Percentiles rank a stretch among this genome's conserved stretches.
phyloP scores from a whole-genome alignment of 2,329 filamentous ascomycete genomes.

The Zelopaecilomyces penicillatus region DNA sequence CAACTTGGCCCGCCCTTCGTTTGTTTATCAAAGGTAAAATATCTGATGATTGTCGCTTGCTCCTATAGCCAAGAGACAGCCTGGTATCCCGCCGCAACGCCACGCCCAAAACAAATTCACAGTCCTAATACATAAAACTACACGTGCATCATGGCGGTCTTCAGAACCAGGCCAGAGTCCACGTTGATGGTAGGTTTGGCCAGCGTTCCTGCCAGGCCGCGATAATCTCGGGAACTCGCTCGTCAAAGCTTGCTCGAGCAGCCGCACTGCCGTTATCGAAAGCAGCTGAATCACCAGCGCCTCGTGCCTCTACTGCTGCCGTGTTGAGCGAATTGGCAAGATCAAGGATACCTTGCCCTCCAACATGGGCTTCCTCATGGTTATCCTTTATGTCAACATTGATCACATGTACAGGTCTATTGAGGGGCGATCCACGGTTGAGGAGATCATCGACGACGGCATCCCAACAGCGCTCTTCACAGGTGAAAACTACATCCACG shows the following conservation, averaged over 20 bases:
- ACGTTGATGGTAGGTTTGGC: constrained; percentile 83
- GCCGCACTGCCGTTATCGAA: constrained; percentile 64
- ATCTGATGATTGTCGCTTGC: too few relatives aligned
- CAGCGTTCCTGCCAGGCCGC: constrained; percentile 91
- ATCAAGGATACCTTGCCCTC: constrained; percentile 85
- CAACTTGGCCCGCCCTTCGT: too few relatives aligned
- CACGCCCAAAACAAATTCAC: too few relatives aligned
- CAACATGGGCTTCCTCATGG: constrained; percentile 88
- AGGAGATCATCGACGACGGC: constrained; percentile 91
- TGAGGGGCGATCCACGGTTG: constrained; percentile 74
- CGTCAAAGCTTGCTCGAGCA: constrained; percentile 74
- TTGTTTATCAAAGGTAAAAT: too few relatives aligned
- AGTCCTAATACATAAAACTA: too few relatives aligned
- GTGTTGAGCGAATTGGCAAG: constrained; percentile 78
- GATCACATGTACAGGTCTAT: constrained; percentile 92
- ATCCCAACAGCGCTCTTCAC: constrained; percentile 97
- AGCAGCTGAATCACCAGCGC: constrained; percentile 50
- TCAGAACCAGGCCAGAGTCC: constrained; percentile 94
- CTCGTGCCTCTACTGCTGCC: constrained; percentile 69
- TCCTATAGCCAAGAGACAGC: too few relatives aligned
- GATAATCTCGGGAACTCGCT: constrained; percentile 84
- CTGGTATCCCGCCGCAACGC: too few relatives aligned
- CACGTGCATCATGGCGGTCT: background rate
- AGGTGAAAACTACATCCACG: constrained; percentile 92
- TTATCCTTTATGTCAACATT: constrained; percentile 99